Evolutionary conservation across 1,284 basidiomycete genomes (phyloP).

Genomic region (Cryptococcus deneoformans): DNA sequence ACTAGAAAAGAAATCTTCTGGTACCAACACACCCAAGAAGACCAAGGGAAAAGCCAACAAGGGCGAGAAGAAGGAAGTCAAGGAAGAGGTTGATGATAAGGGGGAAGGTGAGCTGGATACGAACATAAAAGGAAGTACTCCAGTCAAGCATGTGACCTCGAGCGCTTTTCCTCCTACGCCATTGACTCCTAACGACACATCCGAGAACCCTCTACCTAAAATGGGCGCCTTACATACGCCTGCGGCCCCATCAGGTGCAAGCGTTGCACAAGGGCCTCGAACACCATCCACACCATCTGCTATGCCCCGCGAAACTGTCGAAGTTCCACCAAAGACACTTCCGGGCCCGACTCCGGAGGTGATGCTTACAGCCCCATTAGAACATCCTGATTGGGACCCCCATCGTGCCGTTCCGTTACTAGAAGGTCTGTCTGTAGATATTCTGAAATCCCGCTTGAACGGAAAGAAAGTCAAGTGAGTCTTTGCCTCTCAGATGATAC

Average conservation of each 20-base stretch:
- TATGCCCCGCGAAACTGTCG: slow-evolving; percentile 14
- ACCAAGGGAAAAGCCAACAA: slow-evolving; percentile 46
- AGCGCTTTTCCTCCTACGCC: slow-evolving; percentile 22
- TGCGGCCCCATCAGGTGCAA: not conserved
- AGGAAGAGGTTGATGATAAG: slow-evolving; percentile 9
- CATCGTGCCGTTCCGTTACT: slow-evolving; percentile 54
- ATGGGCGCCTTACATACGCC: slow-evolving; percentile 14
- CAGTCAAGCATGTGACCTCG: slow-evolving; percentile 7
- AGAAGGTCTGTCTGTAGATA: slow-evolving; percentile 59
- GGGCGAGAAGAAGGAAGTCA: slow-evolving; percentile 7
- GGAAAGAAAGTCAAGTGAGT: slow-evolving; percentile 78
- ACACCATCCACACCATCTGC: slow-evolving; percentile 15
- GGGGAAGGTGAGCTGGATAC: slow-evolving; percentile 29
- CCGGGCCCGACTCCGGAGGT: slow-evolving; percentile 30
- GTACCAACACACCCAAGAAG: slow-evolving; percentile 52
- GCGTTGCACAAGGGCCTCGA: slow-evolving; percentile 6
- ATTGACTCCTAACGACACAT: slow-evolving; percentile 13
- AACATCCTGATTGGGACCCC: slow-evolving; percentile 21
- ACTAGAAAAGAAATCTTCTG: slow-evolving; percentile 18
- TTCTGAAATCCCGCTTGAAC: slow-evolving; percentile 63
- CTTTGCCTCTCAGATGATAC: not conserved
- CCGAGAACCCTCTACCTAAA: not conserved
- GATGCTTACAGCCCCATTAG: slow-evolving; percentile 30
- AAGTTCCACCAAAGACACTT: slow-evolving; percentile 14
- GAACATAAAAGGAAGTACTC: slow-evolving; percentile 7